phyloP scores from a whole-genome alignment of 768 basidiomycete species.

The Kwoniella sp. region DNA sequence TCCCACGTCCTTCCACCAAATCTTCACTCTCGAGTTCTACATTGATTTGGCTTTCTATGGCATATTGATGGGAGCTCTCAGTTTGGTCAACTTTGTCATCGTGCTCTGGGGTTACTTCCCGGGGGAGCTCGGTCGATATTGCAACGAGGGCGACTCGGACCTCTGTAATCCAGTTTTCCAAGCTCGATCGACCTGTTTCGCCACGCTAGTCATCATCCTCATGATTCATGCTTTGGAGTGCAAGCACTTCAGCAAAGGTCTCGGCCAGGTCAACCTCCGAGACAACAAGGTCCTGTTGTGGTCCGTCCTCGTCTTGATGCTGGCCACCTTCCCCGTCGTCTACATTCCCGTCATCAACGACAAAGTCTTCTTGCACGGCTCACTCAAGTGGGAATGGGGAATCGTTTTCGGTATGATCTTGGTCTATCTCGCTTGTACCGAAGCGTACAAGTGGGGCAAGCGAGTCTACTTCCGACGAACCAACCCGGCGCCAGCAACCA shows the following conservation, averaged over 20 bases:
- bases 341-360: conserved; percentile 57
- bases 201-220: conserved; percentile 56
- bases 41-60: conserved; percentile 58
- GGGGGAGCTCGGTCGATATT: conserved; percentile 51
- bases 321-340: conserved; percentile 55
- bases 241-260: conserved; percentile 52
- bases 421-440: conserved; percentile 47
- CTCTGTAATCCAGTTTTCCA: conserved; percentile 57
- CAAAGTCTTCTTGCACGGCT: conserved; percentile 55
- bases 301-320: conserved; percentile 51
- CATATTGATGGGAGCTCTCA: conserved; percentile 54
- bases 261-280: conserved; percentile 54
- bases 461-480: conserved; percentile 27
- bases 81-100: conserved; percentile 56
- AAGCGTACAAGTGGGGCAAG: conserved; percentile 49
- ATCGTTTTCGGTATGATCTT: conserved; percentile 53
- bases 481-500: conserved; percentile 1
- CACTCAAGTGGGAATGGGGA: conserved; percentile 58
- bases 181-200: conserved; percentile 57
- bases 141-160: conserved; percentile 53
- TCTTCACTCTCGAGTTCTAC: conserved; percentile 57
- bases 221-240: conserved; percentile 55
- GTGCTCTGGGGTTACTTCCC: conserved; percentile 56
- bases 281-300: conserved; percentile 57
- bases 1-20: conserved; percentile 56